Evolutionary conservation across 1,284 basidiomycete species (phyloP).

Genomic region (Vanrija humicola): DNA sequence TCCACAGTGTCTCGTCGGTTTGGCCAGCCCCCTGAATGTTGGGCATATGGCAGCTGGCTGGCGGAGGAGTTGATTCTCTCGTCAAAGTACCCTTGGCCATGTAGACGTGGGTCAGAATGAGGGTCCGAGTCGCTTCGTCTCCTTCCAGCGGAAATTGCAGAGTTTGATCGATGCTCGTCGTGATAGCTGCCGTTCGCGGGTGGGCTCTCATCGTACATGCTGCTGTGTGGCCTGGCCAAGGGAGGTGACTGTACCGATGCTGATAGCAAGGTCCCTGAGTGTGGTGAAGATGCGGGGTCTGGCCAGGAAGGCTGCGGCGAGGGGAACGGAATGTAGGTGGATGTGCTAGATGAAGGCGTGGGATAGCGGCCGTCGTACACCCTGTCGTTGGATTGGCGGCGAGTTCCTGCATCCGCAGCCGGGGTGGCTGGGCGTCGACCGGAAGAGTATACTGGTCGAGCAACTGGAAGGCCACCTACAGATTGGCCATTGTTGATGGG

Average conservation of each 20-base stretch:
- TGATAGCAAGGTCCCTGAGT: not conserved
- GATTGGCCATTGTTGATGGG: not conserved
- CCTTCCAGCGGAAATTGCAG: not conserved
- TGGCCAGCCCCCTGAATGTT: not conserved
- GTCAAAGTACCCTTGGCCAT: not conserved
- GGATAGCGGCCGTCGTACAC: conserved; percentile 34
- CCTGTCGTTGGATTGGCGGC: conserved; percentile 18
- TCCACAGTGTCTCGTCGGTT: not conserved
- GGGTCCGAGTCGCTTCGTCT: conserved; percentile 21
- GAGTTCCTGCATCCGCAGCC: too few species aligned
- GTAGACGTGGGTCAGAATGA: conserved; percentile 7
- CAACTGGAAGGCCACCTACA: not conserved
- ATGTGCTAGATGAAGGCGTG: conserved; percentile 13
- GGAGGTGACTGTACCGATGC: too few species aligned
- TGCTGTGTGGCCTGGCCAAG: too few species aligned
- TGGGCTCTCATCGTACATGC: too few species aligned
- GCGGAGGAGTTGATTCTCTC: not conserved
- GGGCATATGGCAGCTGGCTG: conserved; percentile 17
- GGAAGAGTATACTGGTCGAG: not conserved
- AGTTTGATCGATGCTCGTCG: conserved; percentile 9
- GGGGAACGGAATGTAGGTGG: conserved; percentile 24
- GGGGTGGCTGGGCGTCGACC: conserved; percentile 4
- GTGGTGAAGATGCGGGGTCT: not conserved
- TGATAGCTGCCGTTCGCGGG: not conserved
- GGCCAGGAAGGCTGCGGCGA: conserved; percentile 24